Evolutionary conservation across 2,329 filamentous ascomycete genomes (phyloP), one percentile per base, ranked within the genome.

Genomic region (Chaetomium sp.): DNA sequence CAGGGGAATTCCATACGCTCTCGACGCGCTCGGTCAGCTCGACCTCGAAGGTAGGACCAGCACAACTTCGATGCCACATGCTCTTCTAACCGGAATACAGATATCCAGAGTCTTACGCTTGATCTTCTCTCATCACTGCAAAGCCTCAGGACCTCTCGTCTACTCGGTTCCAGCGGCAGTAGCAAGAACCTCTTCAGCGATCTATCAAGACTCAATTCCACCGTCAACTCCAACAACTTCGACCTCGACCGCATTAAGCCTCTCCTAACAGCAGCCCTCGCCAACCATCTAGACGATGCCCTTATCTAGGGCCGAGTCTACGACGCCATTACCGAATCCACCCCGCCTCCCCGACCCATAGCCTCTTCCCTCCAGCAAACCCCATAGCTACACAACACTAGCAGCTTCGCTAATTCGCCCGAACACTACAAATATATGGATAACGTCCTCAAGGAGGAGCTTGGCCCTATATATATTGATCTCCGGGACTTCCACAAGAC

Each of bases 401-500:
- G 53, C 12, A 56, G 53, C 53, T 56, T 56, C 21, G 23, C 31
- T 2, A 56, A 56, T 56, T 56, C 31, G n/a, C 42, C 53, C 19
- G 9, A 56, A 56, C 13, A 56, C 31, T 12, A 12, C 10, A 23
- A 42, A 56, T 56, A 56, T 25, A 19, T 56, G 2, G 53, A 56
- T 56, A 42, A 27, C 13, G 21, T 56, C 31, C 53, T 56, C 13
- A 56, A 56, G 53, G 53, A 38, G 53, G 53, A 56, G 53, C 53
- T 56, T 42, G 53, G 53, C 31, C 53, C 33, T 23, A 38, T 56
- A 10, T 56, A 56, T 56, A 19, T 56, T 23, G 53, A 13, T n/a
- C 29, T 56, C 31, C n/a, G 2, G 29, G 31, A 56, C 31, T 56
- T 56, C 8, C 21, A 38, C 13, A 23, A 54, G 27, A 54, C 12